These are phyloP conservation scores for Dentiscutata heterogama DNA, from an alignment of 371 early-diverging fungal genomes.

Conservation along the genomic window DNA sequence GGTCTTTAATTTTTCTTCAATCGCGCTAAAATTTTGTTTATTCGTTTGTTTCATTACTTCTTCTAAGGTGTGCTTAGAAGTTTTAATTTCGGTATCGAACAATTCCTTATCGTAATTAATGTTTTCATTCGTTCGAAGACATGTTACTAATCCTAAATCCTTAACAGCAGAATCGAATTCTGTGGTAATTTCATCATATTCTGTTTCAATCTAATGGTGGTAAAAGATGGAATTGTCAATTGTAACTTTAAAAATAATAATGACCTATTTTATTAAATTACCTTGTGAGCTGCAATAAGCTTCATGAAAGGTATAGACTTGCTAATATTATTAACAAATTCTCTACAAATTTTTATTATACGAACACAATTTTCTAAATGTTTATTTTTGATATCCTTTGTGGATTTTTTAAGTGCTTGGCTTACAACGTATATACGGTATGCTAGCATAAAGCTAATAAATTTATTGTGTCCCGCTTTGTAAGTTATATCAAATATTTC, in stretches of 20 bases:
- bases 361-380: not conserved
- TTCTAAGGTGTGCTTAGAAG: not conserved
- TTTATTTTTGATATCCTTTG: not conserved
- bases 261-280: not conserved
- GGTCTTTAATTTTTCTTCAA: conserved; percentile 1
- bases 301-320: not conserved
- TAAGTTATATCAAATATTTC: conserved; percentile 2
- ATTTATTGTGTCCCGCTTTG: conserved; percentile 17
- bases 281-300: not conserved
- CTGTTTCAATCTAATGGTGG: not conserved
- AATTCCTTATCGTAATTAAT: not conserved
- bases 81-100: conserved; percentile 2
- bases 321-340: conserved; percentile 14
- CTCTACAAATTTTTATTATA: not conserved
- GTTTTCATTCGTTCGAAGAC: not conserved
- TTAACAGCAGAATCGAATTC: not conserved
- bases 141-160: not conserved
- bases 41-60: not conserved
- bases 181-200: not conserved
- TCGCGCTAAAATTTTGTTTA: not conserved
- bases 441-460: not conserved
- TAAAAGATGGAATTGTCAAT: not conserved
- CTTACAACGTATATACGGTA: not conserved
- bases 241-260: not conserved
- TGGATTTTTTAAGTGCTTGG: not conserved